phyloP scores from a whole-genome alignment of 495 filamentous ascomycete genomes.

The Xylaria flabelliformis region DNA sequence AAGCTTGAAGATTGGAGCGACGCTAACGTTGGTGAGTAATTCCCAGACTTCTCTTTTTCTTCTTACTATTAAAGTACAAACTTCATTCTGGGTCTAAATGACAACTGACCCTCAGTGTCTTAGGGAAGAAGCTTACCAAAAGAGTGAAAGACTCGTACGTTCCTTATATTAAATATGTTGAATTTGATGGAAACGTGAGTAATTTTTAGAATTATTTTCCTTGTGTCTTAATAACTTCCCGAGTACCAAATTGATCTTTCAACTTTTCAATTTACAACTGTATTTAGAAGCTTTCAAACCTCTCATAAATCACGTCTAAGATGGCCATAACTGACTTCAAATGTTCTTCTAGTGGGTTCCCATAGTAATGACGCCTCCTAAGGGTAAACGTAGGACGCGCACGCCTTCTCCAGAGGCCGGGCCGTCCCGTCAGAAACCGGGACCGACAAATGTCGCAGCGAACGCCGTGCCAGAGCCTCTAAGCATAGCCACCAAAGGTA shows the following conservation, averaged over 20 bases:
- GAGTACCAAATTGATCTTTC: background rate
- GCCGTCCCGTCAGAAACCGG: background rate
- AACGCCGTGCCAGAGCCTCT: background rate
- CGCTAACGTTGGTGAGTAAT: slow-evolving; percentile 21
- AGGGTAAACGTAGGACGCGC: slow-evolving; percentile 4
- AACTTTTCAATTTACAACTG: background rate
- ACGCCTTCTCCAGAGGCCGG: background rate
- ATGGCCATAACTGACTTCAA: background rate
- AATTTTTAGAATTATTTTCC: background rate
- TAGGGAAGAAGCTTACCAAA: slow-evolving; percentile 27
- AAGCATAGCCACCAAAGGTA: background rate
- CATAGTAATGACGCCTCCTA: background rate
- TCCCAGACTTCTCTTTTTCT: background rate
- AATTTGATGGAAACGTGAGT: slow-evolving; percentile 5
- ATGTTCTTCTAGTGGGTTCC: background rate
- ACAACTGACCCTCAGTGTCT: background rate
- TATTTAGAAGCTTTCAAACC: background rate
- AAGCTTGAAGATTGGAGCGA: background rate
- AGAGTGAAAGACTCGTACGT: slow-evolving; percentile 17
- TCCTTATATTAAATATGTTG: slow-evolving; percentile 12
- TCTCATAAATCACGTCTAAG: background rate
- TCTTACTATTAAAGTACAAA: background rate
- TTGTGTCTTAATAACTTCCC: background rate
- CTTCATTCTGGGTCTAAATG: background rate
- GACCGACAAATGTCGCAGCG: background rate